A percentile compares a stretch with the other conserved stretches of the same genome.
Evolutionary conservation across 441 rosid species (phyloP).

Genomic region (Populus trichocarpa): DNA sequence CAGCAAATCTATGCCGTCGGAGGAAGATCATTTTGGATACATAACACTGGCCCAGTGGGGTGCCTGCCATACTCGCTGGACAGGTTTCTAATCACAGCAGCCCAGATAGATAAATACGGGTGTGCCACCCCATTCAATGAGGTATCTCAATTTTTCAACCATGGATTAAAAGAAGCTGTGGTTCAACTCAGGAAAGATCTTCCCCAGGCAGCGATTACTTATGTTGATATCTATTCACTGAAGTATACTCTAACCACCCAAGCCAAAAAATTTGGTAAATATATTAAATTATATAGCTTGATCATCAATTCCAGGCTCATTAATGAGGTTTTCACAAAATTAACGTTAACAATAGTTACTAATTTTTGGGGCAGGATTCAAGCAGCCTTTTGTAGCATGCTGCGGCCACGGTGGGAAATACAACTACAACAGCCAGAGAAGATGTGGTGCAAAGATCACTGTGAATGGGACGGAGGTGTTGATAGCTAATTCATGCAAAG

Average conservation of each 20-base stretch:
- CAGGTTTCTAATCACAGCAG: slow-evolving; percentile 34
- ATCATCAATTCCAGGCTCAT: not conserved
- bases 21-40: slow-evolving; percentile 72
- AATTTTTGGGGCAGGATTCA: slow-evolving; percentile 32
- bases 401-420: slow-evolving; percentile 85
- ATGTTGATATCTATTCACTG: slow-evolving; percentile 50
- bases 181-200: slow-evolving; percentile 35
- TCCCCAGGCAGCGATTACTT: slow-evolving; percentile 44
- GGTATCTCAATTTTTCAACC: slow-evolving; percentile 53
- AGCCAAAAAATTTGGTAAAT: slow-evolving; percentile 40
- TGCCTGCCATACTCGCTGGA: slow-evolving; percentile 59
- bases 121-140: slow-evolving; percentile 57
- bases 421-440: slow-evolving; percentile 41
- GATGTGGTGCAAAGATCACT: slow-evolving; percentile 47
- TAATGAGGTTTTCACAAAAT: no score
- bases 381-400: slow-evolving; percentile 49
- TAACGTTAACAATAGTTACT: no score
- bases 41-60: slow-evolving; percentile 73
- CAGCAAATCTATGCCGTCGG: slow-evolving; percentile 50
- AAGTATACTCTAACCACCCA: slow-evolving; percentile 44
- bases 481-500: slow-evolving; percentile 47
- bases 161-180: slow-evolving; percentile 31
- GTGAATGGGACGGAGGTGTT: slow-evolving; percentile 44
- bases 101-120: slow-evolving; percentile 47
- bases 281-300: not conserved